phyloP scores from a whole-genome alignment of 345 rosid species.

The Eucalyptus decipiens region DNA sequence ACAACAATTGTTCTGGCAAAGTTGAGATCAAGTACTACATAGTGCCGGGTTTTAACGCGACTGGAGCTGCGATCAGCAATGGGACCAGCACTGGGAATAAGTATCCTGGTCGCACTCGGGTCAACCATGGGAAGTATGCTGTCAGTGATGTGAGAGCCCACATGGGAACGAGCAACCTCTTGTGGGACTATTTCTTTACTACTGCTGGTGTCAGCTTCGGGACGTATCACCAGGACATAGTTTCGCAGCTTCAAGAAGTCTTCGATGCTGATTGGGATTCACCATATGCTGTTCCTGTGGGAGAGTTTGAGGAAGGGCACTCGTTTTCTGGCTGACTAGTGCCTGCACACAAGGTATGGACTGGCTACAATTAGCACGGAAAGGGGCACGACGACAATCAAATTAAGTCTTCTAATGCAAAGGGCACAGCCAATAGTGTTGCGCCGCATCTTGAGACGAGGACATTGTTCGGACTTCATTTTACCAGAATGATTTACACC shows the following conservation, averaged over 20 bases:
- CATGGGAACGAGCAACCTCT: slow-evolving; percentile 68
- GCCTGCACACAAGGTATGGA: background rate
- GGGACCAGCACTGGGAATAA: slow-evolving; percentile 41
- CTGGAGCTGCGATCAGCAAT: slow-evolving; percentile 50
- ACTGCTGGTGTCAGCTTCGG: slow-evolving; percentile 86
- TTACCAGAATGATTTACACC: background rate
- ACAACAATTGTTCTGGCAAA: slow-evolving; percentile 58
- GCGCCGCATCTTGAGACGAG: background rate
- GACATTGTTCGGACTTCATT: background rate
- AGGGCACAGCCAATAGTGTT: background rate
- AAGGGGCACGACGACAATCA: background rate
- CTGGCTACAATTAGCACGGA: background rate
- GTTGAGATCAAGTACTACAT: slow-evolving; percentile 63
- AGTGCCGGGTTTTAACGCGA: slow-evolving; percentile 69
- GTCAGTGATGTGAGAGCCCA: slow-evolving; percentile 65
- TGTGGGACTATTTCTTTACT: slow-evolving; percentile 80
- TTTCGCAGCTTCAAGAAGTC: slow-evolving; percentile 59
- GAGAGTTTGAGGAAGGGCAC: slow-evolving; percentile 8
- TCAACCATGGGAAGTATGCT: slow-evolving; percentile 76
- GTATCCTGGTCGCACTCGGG: slow-evolving; percentile 59
- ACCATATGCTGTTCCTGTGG: slow-evolving; percentile 50
- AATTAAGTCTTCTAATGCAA: background rate
- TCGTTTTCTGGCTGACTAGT: slow-evolving; percentile 9
- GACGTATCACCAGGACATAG: slow-evolving; percentile 44
- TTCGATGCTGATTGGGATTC: slow-evolving; percentile 87